Evolutionary conservation across 1,139 yeast genomes (phyloP), one percentile per base, ranked within the genome.

Genomic region (Protomyces macrosporus): DNA sequence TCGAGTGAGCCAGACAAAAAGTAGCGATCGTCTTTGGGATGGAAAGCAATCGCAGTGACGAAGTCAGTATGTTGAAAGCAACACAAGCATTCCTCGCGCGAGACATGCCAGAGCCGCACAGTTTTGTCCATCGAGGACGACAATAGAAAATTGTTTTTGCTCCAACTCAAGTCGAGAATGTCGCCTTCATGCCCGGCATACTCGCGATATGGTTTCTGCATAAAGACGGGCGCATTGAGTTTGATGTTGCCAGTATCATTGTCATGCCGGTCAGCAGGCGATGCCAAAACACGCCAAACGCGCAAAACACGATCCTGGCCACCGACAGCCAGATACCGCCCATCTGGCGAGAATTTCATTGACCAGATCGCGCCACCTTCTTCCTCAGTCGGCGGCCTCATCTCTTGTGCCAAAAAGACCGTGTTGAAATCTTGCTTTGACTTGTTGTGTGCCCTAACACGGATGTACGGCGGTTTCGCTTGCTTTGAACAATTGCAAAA

Each of bases 121-220:
- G 95, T 86, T 68, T 84, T 82, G 75, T 91, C 98, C 88, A 88
- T 88, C 6, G 96, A 87, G 2, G 95, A 87, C 0, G 95, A 81
- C 0, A 90, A 73, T 39, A 91, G 74, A 68, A 91, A 91, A 71
- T 86, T 87, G 75, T 90, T 90, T 69, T 87, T 87, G 65, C 95
- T 87, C 98, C 98, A 91, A 70, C 89, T 89, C 52, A 91, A 72
- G 9, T 88, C 84, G 42, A 90, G 75, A 34, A 91, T 80, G 67
- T 89, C 87, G 57, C 82, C 82, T 0, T 82, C 75, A 73, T 91
- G 98, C 34, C 90, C 95, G 55, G 73, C 75, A 67, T 84, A 87
- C 23, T 81, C 80, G 37, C 83, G 78, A 12, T 80, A 73, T 0
- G 97, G 97, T 35, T 74, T 74, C n/a, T 84, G 82, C 69, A 85